Conservation (phyloP, 106 monocot species). For the Dioscorea alata region DNA sequence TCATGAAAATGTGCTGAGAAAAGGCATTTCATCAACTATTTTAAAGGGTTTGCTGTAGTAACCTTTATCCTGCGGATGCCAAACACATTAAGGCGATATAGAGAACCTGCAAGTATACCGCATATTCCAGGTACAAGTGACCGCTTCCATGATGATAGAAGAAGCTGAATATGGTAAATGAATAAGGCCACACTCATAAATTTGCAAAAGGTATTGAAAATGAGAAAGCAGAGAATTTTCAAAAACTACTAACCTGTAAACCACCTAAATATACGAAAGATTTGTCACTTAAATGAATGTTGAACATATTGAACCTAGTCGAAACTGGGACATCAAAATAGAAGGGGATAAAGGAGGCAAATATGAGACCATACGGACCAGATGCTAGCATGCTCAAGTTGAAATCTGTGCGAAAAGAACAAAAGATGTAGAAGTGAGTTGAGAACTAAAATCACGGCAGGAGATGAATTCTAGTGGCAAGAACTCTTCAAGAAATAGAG, state of each 20-base stretch:
- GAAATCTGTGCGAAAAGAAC: slow-evolving; percentile 33
- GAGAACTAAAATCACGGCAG: too few species aligned
- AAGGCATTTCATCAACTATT: background rate
- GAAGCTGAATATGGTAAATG: slow-evolving; percentile 42
- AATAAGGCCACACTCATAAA: background rate
- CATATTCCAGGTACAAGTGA: slow-evolving; percentile 89
- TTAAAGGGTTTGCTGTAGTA: background rate
- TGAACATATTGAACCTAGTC: slow-evolving; percentile 68
- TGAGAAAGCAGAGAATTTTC: background rate
- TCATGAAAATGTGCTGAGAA: too few species aligned
- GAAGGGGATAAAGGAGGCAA: slow-evolving; percentile 89
- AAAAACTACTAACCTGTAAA: slow-evolving; percentile 53
- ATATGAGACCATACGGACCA: slow-evolving; percentile 92
- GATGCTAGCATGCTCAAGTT: slow-evolving; percentile 32
- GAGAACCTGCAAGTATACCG: slow-evolving; percentile 67
- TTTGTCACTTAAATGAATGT: slow-evolving; percentile 66
- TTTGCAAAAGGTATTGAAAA: background rate
- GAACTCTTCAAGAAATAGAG: too few species aligned
- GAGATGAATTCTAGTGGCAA: too few species aligned
- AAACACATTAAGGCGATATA: slow-evolving; percentile 70
- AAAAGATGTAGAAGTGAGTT: background rate
- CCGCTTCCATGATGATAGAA: slow-evolving; percentile 72
- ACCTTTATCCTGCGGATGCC: slow-evolving; percentile 80
- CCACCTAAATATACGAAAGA: slow-evolving; percentile 89
- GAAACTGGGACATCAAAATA: slow-evolving; percentile 87